Percentiles rank a stretch among this genome's conserved stretches.
Conservation (phyloP, 371 early-diverging fungal species). For the Lichtheimia hyalospora region DNA sequence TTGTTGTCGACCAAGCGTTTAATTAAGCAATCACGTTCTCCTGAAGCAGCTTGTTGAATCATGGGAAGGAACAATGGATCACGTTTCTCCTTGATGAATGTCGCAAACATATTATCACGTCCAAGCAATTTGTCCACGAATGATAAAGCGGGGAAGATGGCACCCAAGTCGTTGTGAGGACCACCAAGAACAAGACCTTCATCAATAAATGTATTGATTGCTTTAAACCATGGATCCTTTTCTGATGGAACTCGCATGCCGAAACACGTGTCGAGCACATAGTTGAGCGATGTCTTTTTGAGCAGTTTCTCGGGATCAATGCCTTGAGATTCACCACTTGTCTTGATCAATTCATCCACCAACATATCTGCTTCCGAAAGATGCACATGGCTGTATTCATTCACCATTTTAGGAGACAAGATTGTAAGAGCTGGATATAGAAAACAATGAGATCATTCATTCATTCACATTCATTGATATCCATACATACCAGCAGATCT, state of each 20-base stretch:
- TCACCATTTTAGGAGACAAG: conserved; percentile 6
- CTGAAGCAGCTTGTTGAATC: not conserved
- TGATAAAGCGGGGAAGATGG: not conserved
- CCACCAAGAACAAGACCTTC: conserved; percentile 3
- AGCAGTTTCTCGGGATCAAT: not conserved
- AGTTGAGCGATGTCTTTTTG: conserved; percentile 4
- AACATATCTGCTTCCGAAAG: not conserved
- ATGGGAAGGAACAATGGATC: conserved; percentile 6
- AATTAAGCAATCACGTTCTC: conserved; percentile 12
- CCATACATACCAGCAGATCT: conserved; percentile 7
- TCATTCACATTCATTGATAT: too few relatives aligned
- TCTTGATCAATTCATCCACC: not conserved
- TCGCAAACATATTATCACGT: conserved; percentile 1
- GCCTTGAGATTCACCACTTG: not conserved
- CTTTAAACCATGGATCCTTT: not conserved
- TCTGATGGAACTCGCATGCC: not conserved
- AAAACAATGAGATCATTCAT: not conserved
- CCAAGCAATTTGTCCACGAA: conserved; percentile 1
- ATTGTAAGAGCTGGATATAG: not conserved
- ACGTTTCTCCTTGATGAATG: conserved; percentile 1
- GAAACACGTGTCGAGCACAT: conserved; percentile 5
- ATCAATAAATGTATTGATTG: not conserved
- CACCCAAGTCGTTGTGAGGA: conserved; percentile 1
- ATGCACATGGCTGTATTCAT: conserved; percentile 1
- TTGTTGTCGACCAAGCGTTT: conserved; percentile 16